Percentiles rank a stretch among this genome's conserved stretches.
phyloP scores from a whole-genome alignment of 2,329 filamentous ascomycete genomes.

The Microthyrium microscopicum region DNA sequence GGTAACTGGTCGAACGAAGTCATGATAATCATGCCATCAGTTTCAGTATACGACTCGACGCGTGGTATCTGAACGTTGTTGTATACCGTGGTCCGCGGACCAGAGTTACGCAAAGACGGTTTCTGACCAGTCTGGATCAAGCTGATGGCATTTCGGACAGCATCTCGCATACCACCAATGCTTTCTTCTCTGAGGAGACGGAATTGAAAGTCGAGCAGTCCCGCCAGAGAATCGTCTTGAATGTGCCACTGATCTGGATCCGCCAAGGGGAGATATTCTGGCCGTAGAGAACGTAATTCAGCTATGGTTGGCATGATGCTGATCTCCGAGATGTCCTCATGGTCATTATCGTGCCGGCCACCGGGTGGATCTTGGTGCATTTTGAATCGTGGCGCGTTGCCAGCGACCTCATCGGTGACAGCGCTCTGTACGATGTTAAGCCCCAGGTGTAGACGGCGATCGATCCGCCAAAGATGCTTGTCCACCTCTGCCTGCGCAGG shows the following conservation, averaged over 20 bases:
- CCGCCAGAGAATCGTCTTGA: slow-evolving; percentile 12
- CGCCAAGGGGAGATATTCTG: slow-evolving; percentile 20
- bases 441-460: too few relatives aligned
- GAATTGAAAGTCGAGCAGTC: slow-evolving; percentile 19
- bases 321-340: slow-evolving; percentile 16
- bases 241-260: slow-evolving; percentile 16
- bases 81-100: slow-evolving; percentile 3
- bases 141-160: slow-evolving; percentile 10
- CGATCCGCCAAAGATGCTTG: too few relatives aligned
- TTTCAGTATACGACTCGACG: neutral
- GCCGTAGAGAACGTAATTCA: slow-evolving; percentile 21
- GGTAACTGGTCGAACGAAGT: slow-evolving; percentile 3
- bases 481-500: too few relatives aligned
- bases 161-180: slow-evolving; percentile 16
- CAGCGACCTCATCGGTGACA: too few relatives aligned
- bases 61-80: slow-evolving; percentile 2
- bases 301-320: slow-evolving; percentile 17
- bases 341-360: slow-evolving; percentile 18
- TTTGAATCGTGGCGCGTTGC: too few relatives aligned
- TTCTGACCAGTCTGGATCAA: neutral
- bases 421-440: too few relatives aligned
- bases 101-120: neutral
- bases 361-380: slow-evolving; percentile 9
- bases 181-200: slow-evolving; percentile 18
- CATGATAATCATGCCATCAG: neutral